phyloP scores from a whole-genome alignment of 2,329 filamentous ascomycete genomes.

The Aureobasidium sp. region DNA sequence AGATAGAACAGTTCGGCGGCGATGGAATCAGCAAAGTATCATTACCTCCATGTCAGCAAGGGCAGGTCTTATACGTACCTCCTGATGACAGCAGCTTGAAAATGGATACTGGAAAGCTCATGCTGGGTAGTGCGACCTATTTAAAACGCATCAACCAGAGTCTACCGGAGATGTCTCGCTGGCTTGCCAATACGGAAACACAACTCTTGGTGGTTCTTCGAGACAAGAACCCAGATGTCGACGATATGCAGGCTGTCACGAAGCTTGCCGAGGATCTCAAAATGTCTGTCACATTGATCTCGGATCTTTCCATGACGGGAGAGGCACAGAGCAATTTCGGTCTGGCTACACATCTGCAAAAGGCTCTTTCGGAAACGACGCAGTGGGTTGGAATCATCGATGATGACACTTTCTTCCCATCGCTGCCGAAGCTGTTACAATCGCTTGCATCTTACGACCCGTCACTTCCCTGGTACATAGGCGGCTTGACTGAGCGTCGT shows the following conservation, averaged over 20 bases:
- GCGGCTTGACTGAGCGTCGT: not conserved
- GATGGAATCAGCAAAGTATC: too few relatives aligned
- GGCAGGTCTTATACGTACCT: too few relatives aligned
- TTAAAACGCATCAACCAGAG: not conserved
- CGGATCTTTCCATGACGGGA: not conserved
- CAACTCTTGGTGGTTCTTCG: not conserved
- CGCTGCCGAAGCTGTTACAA: constrained; percentile 27
- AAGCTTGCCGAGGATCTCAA: not conserved
- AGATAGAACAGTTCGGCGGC: too few relatives aligned
- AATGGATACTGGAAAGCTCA: too few relatives aligned
- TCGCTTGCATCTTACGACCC: constrained; percentile 22
- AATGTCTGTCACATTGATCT: not conserved
- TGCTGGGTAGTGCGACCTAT: not conserved
- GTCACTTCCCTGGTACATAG: not conserved
- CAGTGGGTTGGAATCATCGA: constrained; percentile 33
- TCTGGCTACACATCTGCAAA: constrained; percentile 6
- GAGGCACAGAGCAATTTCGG: not conserved
- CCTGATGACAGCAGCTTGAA: too few relatives aligned
- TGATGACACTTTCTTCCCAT: constrained; percentile 35
- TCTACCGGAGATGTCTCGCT: not conserved
- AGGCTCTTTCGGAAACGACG: constrained; percentile 25
- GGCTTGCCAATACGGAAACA: not conserved
- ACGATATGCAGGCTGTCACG: not conserved
- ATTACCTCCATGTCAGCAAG: too few relatives aligned
- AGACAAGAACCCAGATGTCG: not conserved